These are phyloP conservation scores for Wickerhamomyces ciferrii DNA, from an alignment of 805 yeast species.

Conservation along the genomic window DNA sequence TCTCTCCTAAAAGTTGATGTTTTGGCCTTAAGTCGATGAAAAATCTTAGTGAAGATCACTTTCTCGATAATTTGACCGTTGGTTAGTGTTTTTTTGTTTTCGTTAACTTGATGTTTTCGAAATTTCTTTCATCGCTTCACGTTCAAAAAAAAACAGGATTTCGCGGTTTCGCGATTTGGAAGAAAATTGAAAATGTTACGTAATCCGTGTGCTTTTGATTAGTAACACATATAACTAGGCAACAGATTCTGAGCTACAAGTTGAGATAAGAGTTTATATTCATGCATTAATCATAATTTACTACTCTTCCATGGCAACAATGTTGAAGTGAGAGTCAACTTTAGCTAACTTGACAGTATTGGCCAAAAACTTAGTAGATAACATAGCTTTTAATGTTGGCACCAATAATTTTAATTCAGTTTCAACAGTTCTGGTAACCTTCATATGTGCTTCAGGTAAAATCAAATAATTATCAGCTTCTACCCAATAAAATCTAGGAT, in stretches of 20 bases:
- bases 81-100: background rate
- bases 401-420: slow-evolving; percentile 35
- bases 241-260: too few species aligned
- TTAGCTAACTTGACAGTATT: slow-evolving; percentile 41
- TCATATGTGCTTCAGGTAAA: slow-evolving; percentile 28
- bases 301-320: background rate
- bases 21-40: slow-evolving; percentile 47
- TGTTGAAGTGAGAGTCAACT: slow-evolving; percentile 25
- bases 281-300: background rate
- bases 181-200: background rate
- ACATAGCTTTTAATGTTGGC: slow-evolving; percentile 27
- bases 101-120: background rate
- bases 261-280: too few species aligned
- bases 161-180: background rate
- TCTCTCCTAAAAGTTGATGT: background rate
- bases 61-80: slow-evolving; percentile 8
- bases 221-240: too few species aligned
- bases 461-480: slow-evolving; percentile 36
- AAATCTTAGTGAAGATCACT: slow-evolving; percentile 43
- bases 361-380: slow-evolving; percentile 40
- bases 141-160: too few species aligned
- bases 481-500: slow-evolving; percentile 33
- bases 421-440: slow-evolving; percentile 33
- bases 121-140: background rate
- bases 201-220: too few species aligned